A percentile compares a stretch with the other conserved stretches of the same genome.
phyloP scores from a whole-genome alignment of 169 alveolate species.

The Sarcocystis neurona region DNA sequence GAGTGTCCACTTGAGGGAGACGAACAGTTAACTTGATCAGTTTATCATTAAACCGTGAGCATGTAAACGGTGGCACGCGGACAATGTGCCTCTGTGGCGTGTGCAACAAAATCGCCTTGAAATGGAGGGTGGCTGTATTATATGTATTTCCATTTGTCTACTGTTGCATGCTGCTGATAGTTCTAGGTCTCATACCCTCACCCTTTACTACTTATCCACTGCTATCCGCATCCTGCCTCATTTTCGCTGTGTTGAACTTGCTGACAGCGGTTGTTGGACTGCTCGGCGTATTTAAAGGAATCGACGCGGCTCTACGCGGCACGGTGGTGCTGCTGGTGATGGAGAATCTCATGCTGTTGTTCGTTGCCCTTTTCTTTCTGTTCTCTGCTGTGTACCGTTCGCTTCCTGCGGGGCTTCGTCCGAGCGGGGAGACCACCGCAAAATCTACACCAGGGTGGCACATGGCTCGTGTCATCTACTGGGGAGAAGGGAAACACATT shows the following conservation, averaged over 20 bases:
- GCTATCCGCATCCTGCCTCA: not conserved
- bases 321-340: constrained; percentile 27
- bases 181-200: not conserved
- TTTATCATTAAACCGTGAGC: no score
- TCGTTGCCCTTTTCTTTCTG: not conserved
- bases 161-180: not conserved
- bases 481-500: no score
- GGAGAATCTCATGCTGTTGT: constrained; percentile 33
- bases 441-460: not conserved
- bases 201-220: constrained; percentile 17
- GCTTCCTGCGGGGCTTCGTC: not conserved
- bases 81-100: constrained; percentile 33
- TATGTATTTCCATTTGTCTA: constrained; percentile 11
- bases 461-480: no score
- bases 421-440: not conserved
- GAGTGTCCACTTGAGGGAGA: no score
- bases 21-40: no score
- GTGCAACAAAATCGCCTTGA: not conserved
- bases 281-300: constrained; percentile 14
- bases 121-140: not conserved
- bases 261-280: constrained; percentile 11
- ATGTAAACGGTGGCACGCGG: no score
- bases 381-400: not conserved
- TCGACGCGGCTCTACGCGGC: constrained; percentile 45
- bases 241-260: constrained; percentile 22